Evolutionary conservation across 371 early-diverging fungal species (phyloP).

Genomic region (Syncephalis plumigaleata): DNA sequence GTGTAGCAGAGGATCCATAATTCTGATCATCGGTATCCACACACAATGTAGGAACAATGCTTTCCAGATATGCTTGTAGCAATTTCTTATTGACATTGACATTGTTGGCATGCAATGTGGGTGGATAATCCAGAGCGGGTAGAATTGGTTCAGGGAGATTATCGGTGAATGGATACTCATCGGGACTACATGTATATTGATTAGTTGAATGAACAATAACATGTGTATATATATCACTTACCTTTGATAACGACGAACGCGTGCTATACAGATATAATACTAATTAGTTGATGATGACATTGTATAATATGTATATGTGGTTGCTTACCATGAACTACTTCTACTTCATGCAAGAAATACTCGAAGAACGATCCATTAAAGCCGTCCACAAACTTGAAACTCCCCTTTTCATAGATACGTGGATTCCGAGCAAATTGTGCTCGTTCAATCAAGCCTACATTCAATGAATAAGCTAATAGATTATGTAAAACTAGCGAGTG

Average conservation of each 20-base stretch:
- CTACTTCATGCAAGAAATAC: slow-evolving; percentile 78
- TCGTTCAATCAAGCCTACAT: slow-evolving; percentile 86
- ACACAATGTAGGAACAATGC: slow-evolving; percentile 52
- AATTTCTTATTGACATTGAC: slow-evolving; percentile 77
- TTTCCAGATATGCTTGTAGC: slow-evolving; percentile 52
- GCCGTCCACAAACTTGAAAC: slow-evolving; percentile 35
- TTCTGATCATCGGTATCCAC: slow-evolving; percentile 54
- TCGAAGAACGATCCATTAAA: slow-evolving; percentile 70
- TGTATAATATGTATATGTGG: no score
- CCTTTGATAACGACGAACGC: slow-evolving; percentile 64
- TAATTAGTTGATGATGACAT: no score
- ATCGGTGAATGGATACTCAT: slow-evolving; percentile 85
- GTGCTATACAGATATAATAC: slow-evolving; percentile 28
- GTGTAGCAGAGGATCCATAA: slow-evolving; percentile 82
- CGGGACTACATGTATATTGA: slow-evolving; percentile 49
- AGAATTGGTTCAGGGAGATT: slow-evolving; percentile 72
- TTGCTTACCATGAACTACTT: slow-evolving; percentile 67
- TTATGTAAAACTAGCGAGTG: background rate
- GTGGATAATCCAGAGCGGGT: slow-evolving; percentile 58
- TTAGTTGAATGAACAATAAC: background rate
- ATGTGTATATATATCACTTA: slow-evolving; percentile 3
- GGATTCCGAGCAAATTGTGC: slow-evolving; percentile 77
- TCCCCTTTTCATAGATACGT: slow-evolving; percentile 49
- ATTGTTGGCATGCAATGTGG: slow-evolving; percentile 42
- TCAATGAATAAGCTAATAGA: slow-evolving; percentile 19